phyloP scores from a whole-genome alignment of 805 yeast species.

The Maudiozyma barnettii region DNA sequence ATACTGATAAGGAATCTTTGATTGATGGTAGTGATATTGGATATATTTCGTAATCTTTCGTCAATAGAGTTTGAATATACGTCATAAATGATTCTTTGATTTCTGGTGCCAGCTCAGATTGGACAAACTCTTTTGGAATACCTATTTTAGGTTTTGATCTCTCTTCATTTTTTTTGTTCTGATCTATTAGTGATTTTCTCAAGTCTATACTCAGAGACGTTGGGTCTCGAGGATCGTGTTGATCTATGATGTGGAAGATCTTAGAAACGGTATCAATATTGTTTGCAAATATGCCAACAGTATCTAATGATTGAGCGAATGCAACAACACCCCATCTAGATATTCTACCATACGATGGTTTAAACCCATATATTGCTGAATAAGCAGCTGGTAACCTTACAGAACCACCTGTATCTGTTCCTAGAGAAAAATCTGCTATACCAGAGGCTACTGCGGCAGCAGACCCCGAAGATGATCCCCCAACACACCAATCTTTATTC shows the following conservation, averaged over 20 bases:
- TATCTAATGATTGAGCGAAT: slow-evolving; percentile 89
- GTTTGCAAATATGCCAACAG: slow-evolving; percentile 74
- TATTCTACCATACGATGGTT: slow-evolving; percentile 86
- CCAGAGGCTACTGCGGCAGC: slow-evolving; percentile 84
- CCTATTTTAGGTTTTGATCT: slow-evolving; percentile 47
- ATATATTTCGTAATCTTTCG: slow-evolving; percentile 41
- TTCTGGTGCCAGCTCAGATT: slow-evolving; percentile 42
- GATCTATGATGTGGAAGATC: slow-evolving; percentile 50
- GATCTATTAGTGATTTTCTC: slow-evolving; percentile 23
- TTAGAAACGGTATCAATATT: slow-evolving; percentile 35
- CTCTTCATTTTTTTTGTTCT: slow-evolving; percentile 4
- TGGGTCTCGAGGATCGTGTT: slow-evolving; percentile 67
- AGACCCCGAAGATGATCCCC: slow-evolving; percentile 95
- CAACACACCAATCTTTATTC: slow-evolving; percentile 32
- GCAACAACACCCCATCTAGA: slow-evolving; percentile 89
- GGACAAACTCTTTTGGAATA: slow-evolving; percentile 55
- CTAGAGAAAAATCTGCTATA: slow-evolving; percentile 60
- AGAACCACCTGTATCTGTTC: slow-evolving; percentile 97
- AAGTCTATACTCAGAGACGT: slow-evolving; percentile 42
- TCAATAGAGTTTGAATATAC: slow-evolving; percentile 36
- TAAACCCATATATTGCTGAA: slow-evolving; percentile 76
- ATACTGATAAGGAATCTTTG: slow-evolving; percentile 59
- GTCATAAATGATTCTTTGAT: slow-evolving; percentile 41
- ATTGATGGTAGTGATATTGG: slow-evolving; percentile 67
- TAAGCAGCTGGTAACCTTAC: slow-evolving; percentile 87